These are phyloP conservation scores for Oryza longistaminata DNA, from an alignment of 176 grass and related monocot species.

Conservation along the genomic window DNA sequence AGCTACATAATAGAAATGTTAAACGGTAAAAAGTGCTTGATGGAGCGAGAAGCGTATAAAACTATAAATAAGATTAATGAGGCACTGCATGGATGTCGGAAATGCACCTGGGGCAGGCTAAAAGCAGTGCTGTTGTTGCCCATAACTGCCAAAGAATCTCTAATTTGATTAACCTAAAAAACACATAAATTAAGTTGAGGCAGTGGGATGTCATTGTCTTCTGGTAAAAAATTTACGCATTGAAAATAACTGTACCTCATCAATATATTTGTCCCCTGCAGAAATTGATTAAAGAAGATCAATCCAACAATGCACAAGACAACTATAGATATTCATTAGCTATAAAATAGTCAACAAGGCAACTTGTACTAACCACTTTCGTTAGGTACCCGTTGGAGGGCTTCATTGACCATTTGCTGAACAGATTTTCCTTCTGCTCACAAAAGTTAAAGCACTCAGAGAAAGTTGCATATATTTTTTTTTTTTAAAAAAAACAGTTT, in stretches of 20 bases:
- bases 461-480: neutral
- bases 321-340: conserved; percentile 6
- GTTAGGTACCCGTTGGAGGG: conserved; percentile 84
- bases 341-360: neutral
- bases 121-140: conserved; percentile 92
- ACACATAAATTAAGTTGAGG: conserved; percentile 7
- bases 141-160: conserved; percentile 95
- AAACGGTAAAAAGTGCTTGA: neutral
- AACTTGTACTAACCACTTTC: conserved; percentile 55
- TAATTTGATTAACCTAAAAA: conserved; percentile 92
- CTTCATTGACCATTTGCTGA: conserved; percentile 98
- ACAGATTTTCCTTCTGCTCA: conserved; percentile 96
- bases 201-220: neutral
- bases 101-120: conserved; percentile 88
- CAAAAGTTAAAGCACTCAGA: conserved; percentile 43
- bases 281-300: conserved; percentile 33
- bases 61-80: neutral
- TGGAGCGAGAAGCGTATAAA: neutral
- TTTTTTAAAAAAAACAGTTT: neutral
- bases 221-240: conserved; percentile 14
- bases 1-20: neutral
- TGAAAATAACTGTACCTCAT: conserved; percentile 68
- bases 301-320: conserved; percentile 21
- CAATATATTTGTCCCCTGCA: conserved; percentile 89
- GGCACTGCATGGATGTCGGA: neutral